A percentile compares a stretch with the other conserved stretches of the same genome.
These are phyloP conservation scores for Novymonas esmeraldas DNA, from an alignment of 208 protist genomes.

Conservation along the genomic window DNA sequence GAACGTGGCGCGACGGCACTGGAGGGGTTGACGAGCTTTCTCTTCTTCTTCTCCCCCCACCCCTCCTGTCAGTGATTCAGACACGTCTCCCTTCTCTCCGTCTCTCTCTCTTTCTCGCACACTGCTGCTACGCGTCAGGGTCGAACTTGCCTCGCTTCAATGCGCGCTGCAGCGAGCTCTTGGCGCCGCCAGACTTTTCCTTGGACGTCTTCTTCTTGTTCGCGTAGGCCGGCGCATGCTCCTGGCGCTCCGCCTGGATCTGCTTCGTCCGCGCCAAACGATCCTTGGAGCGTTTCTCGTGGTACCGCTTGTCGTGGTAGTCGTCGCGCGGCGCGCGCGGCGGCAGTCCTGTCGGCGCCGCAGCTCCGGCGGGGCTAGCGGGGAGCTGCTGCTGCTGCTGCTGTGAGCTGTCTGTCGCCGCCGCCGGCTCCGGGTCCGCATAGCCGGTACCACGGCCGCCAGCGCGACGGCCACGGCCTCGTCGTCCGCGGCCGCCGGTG, in stretches of 20 bases:
- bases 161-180: conserved; percentile 21
- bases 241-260: conserved; percentile 31
- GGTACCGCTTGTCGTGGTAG: conserved; percentile 82
- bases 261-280: conserved; percentile 51
- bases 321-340: conserved; percentile 44
- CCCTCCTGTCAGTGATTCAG: too few species aligned
- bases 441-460: background rate
- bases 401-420: background rate
- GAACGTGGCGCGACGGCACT: too few species aligned
- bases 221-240: conserved; percentile 48
- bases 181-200: conserved; percentile 18
- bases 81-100: background rate
- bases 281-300: conserved; percentile 53
- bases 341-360: background rate
- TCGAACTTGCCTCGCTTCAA: conserved; percentile 18
- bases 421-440: background rate
- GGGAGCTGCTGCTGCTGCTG: background rate
- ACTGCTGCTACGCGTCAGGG: conserved; percentile 9
- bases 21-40: too few species aligned
- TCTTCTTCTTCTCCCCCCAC: too few species aligned
- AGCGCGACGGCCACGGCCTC: conserved; percentile 8
- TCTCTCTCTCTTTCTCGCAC: background rate
- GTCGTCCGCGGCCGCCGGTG: background rate
- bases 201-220: conserved; percentile 75
- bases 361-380: background rate